Base-by-base conservation (phyloP, 1,139 yeast species). In the Yarrowia galli region DNA sequence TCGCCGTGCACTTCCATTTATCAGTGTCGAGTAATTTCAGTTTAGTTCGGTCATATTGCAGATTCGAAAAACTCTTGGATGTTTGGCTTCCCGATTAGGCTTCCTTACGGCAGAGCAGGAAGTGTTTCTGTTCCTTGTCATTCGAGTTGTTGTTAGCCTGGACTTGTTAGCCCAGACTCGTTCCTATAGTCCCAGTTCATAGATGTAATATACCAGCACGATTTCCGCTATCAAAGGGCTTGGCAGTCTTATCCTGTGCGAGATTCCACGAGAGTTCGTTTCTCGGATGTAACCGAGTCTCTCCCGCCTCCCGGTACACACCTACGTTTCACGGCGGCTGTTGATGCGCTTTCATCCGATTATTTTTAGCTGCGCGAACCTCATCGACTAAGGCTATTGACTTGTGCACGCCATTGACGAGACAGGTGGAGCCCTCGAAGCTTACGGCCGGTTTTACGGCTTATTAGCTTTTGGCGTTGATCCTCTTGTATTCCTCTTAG, bases 81-180 rank as follows among this genome's bases (percentile, higher is more conserved):
- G 60, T 36, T 53, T 53, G 60, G 22, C 32, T 36, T 53, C 60
- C 60, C 45, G 22, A 53, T 53, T 53, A 22, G 60, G 60, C 60
- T 53, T 20, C 18, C 15, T 22, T 12, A 12, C 54, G 9, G 42
- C 42, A 15, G 15, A 16, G 42, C 42, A 15, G 15, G 16, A n/a
- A 1, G 20, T 15, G 20, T 7, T 5, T 4, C 28, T 15, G 32
- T 15, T 23, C 28, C 18, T 45, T 45, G 32, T 45, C 15, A 7
- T 15, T 28, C 16, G 18, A 23, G 20, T 16, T 20, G 32, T 1
- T 45, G 12, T 16, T 23, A 4, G 18, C 18, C 32, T 7, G 32
- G 9, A 28, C 32, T 10, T 3, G 32, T 28, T 28, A 28, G 32
- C 32, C 32, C 32, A 28, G 32, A 28, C 32, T 10, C 32, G 9